These are phyloP conservation scores for Onygenales sp. DNA, from an alignment of 2,329 filamentous ascomycete species.

Conservation along the genomic window DNA sequence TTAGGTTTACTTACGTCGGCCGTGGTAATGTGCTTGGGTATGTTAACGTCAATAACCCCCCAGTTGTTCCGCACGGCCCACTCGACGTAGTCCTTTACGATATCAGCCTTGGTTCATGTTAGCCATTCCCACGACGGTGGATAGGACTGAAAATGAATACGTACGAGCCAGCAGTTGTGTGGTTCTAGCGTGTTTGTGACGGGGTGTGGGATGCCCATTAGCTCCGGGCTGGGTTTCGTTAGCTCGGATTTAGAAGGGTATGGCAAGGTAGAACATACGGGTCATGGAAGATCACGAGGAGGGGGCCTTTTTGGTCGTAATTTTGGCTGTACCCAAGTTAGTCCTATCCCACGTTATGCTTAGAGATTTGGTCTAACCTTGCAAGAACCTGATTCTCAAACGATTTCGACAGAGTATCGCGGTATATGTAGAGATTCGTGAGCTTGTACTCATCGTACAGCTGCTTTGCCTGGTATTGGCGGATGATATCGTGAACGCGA, in stretches of 20 bases:
- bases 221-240: constrained; percentile 48
- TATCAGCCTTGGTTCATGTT: constrained; percentile 57
- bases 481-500: constrained; percentile 67
- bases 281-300: constrained; percentile 85
- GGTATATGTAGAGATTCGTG: constrained; percentile 69
- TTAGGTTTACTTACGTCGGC: constrained; percentile 43
- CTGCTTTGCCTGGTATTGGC: constrained; percentile 62
- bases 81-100: constrained; percentile 67
- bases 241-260: constrained; percentile 7
- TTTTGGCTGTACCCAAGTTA: constrained; percentile 41
- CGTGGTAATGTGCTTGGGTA: constrained; percentile 66
- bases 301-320: constrained; percentile 54
- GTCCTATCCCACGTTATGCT: background rate
- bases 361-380: constrained; percentile 41
- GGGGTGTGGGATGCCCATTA: constrained; percentile 57
- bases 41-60: constrained; percentile 82
- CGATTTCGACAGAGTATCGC: constrained; percentile 60
- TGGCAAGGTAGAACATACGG: constrained; percentile 48
- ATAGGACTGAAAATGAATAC: constrained; percentile 26
- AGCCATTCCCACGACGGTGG: constrained; percentile 3
- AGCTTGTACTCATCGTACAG: constrained; percentile 67
- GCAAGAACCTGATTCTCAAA: constrained; percentile 83
- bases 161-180: constrained; percentile 82
- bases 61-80: constrained; percentile 73
- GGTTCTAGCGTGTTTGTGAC: constrained; percentile 65